Evolutionary conservation across 2,329 filamentous ascomycete genomes (phyloP), one percentile per base, ranked within the genome.

Genomic region (Trichoderma endophyticum): DNA sequence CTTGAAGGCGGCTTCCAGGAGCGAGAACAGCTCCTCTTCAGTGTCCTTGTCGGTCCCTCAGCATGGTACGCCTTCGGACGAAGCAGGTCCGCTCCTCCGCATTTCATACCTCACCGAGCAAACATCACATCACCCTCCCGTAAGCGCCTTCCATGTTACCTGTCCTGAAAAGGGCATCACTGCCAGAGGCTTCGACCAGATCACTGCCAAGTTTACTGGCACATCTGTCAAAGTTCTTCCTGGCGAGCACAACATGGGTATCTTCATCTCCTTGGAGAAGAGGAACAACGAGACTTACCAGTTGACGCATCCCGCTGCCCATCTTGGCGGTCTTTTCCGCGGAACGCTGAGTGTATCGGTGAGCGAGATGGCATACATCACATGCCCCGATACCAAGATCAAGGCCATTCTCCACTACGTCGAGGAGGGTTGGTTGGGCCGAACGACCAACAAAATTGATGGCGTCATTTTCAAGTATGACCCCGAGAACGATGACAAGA

Each of bases 101-200:
- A 89, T 99, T 76, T 97, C 94, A 11, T 99, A 97, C 80, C 87
- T 99, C 73, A 98, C 96, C 30, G 96, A 99, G 83, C 96, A 99
- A 83, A 99, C 96, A 9, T 98, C 94, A 8, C 96, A 99, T 78
- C 96, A 99, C 82, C 96, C 96, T 39, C 96, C 96, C 11, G 95
- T 99, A 75, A 98, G 95, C 76, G 96, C 96, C 15, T 99, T 97
- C 82, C 95, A 93, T 81, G 91, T 98, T 75, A 92, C 94, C 79
- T 99, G 96, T 79, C 94, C 95, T 0, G 93, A 97, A 76, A 95
- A 94, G 79, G 96, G 95, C 32, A 88, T 99, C 75, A 90, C 90
- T 48, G 96, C 96, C 18, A 89, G 92, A 72, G 96, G 96, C 1
- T 99, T 95, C 79, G 96, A 99, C 79, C 96, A 99, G 84, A 91